These are phyloP conservation scores for Symbiotaphrina buchneri DNA, from an alignment of 495 filamentous ascomycete genomes.

Conservation along the genomic window DNA sequence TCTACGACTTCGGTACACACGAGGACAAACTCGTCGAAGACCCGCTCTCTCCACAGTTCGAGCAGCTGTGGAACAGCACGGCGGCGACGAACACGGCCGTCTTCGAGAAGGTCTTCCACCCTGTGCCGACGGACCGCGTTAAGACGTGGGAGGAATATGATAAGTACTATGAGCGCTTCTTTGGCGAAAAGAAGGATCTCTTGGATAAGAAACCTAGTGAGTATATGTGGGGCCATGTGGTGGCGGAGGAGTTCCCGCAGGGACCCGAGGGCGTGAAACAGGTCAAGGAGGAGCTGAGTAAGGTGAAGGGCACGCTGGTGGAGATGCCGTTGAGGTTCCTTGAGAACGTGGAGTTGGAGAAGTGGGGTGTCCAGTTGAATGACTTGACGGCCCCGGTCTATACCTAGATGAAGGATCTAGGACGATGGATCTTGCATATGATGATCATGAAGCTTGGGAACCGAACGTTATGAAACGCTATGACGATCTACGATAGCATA, in stretches of 20 bases:
- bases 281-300: conserved; percentile 61
- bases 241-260: conserved; percentile 49
- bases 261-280: conserved; percentile 37
- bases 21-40: conserved; percentile 60
- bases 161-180: conserved; percentile 56
- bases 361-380: conserved; percentile 64
- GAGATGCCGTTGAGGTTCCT: conserved; percentile 89
- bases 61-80: conserved; percentile 45
- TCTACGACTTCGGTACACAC: conserved; percentile 59
- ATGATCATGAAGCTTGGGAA: too few species aligned
- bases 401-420: conserved; percentile 23
- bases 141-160: conserved; percentile 74
- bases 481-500: too few species aligned
- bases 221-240: conserved; percentile 68
- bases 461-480: too few species aligned
- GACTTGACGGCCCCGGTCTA: conserved; percentile 65
- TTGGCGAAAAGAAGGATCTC: conserved; percentile 14
- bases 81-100: conserved; percentile 67
- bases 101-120: conserved; percentile 70
- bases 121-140: conserved; percentile 62
- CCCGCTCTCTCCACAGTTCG: conserved; percentile 43
- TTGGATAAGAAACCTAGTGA: conserved; percentile 21
- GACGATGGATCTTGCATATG: too few species aligned
- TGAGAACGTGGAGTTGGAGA: conserved; percentile 68
- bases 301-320: conserved; percentile 58